A percentile compares a stretch with the other conserved stretches of the same genome.
Evolutionary conservation across 306 rosid species (phyloP).

Genomic region (Ammopiptanthus mongolicus): DNA sequence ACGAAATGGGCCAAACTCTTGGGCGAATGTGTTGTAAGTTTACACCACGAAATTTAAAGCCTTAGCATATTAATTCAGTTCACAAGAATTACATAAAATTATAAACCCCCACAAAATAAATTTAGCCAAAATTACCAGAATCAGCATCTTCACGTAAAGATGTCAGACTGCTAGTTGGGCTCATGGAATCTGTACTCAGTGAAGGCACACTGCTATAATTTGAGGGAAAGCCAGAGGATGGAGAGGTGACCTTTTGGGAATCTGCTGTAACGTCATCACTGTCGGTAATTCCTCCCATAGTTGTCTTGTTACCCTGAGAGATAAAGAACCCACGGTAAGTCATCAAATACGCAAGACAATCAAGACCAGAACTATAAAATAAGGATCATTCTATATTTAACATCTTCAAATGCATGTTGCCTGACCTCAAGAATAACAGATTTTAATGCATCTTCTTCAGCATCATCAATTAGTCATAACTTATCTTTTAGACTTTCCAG

Average conservation of each 20-base stretch:
- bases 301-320: slow-evolving; percentile 69
- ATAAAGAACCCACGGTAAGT: slow-evolving; percentile 11
- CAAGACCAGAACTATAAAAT: slow-evolving; percentile 7
- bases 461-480: not conserved
- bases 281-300: slow-evolving; percentile 50
- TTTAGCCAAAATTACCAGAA: slow-evolving; percentile 52
- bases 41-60: slow-evolving; percentile 14
- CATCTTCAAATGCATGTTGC: not conserved
- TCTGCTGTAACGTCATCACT: slow-evolving; percentile 50
- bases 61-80: not conserved
- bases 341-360: not conserved
- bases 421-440: slow-evolving; percentile 10
- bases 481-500: no score
- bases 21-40: not conserved
- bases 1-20: slow-evolving; percentile 9
- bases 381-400: not conserved
- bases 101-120: slow-evolving; percentile 16
- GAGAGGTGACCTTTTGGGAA: slow-evolving; percentile 45
- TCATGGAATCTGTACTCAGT: slow-evolving; percentile 57
- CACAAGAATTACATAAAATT: not conserved
- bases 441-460: not conserved
- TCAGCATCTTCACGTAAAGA: slow-evolving; percentile 85
- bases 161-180: slow-evolving; percentile 58
- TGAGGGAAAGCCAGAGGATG: slow-evolving; percentile 44
- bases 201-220: slow-evolving; percentile 47